Conservation (phyloP, 768 basidiomycete genomes). For the Boletus rubroflammeus region DNA sequence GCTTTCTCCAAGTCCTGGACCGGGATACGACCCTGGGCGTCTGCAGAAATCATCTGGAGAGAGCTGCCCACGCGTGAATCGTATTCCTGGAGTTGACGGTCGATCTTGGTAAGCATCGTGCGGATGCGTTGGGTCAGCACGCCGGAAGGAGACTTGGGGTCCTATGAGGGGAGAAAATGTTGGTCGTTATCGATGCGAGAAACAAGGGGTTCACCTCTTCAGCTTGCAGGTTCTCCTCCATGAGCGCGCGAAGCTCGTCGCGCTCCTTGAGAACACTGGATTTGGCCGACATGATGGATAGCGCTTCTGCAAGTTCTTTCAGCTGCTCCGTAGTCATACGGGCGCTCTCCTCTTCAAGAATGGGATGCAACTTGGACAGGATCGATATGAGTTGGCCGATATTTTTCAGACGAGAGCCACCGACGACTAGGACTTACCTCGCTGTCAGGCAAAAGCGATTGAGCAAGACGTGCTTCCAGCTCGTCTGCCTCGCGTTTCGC, state of each 20-base stretch:
- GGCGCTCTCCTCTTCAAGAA: constrained; percentile 63
- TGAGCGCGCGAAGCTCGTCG: constrained; percentile 82
- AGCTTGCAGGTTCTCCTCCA: constrained; percentile 89
- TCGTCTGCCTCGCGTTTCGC: constrained; percentile 80
- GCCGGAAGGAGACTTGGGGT: constrained; percentile 75
- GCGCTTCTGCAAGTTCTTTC: constrained; percentile 87
- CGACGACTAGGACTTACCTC: constrained; percentile 50
- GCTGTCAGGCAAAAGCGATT: constrained; percentile 82
- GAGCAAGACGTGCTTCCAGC: constrained; percentile 71
- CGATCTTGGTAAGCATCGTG: constrained; percentile 93
- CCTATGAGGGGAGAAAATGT: constrained; percentile 35
- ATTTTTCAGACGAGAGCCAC: background rate
- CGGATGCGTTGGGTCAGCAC: constrained; percentile 96
- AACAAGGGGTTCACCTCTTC: constrained; percentile 58
- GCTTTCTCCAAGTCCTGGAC: constrained; percentile 88
- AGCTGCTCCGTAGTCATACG: constrained; percentile 97
- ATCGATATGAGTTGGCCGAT: background rate
- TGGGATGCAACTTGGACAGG: constrained; percentile 53
- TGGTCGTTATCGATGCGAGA: background rate
- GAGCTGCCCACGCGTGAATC: constrained; percentile 83
- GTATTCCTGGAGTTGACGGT: constrained; percentile 87
- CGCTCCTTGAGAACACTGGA: constrained; percentile 96
- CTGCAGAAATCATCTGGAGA: constrained; percentile 81
- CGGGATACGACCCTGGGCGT: constrained; percentile 84
- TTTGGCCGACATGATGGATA: constrained; percentile 87